A percentile compares a stretch with the other conserved stretches of the same genome.
These are phyloP conservation scores for Fagus crenata DNA, from an alignment of 306 rosid species.

Conservation along the genomic window DNA sequence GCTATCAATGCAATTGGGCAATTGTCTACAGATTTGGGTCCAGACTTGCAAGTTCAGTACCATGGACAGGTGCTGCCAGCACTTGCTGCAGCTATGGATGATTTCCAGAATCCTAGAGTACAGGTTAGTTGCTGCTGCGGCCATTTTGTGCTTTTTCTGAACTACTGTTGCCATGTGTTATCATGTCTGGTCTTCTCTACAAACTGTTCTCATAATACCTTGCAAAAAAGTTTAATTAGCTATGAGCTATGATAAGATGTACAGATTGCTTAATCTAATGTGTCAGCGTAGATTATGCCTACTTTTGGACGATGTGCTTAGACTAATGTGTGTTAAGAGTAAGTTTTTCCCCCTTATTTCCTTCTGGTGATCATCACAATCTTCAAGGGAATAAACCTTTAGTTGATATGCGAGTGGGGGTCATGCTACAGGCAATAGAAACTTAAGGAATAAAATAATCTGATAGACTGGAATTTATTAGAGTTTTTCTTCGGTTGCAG, in stretches of 20 bases:
- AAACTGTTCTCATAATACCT: too few relatives aligned
- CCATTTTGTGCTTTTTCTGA: constrained; percentile 8
- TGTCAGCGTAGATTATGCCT: neutral
- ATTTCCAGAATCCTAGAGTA: constrained; percentile 94
- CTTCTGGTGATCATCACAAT: neutral
- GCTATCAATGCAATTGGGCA: constrained; percentile 98
- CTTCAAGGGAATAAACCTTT: neutral
- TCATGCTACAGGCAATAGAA: neutral
- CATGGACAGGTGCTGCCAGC: constrained; percentile 89
- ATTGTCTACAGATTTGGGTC: constrained; percentile 95
- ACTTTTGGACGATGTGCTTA: neutral
- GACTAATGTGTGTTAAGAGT: neutral
- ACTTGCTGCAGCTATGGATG: constrained; percentile 91
- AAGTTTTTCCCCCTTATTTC: neutral
- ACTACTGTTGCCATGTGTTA: neutral
- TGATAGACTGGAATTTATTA: neutral
- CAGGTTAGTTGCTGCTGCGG: constrained; percentile 54
- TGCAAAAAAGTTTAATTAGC: too few relatives aligned
- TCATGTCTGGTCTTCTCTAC: neutral
- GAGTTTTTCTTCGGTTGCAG: neutral
- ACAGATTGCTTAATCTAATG: neutral
- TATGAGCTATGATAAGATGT: too few relatives aligned
- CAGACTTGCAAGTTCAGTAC: constrained; percentile 86
- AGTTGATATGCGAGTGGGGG: neutral
- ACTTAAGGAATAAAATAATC: neutral